Base-by-base conservation (phyloP, 2,329 filamentous ascomycete genomes). In the Fusarium sp. region DNA sequence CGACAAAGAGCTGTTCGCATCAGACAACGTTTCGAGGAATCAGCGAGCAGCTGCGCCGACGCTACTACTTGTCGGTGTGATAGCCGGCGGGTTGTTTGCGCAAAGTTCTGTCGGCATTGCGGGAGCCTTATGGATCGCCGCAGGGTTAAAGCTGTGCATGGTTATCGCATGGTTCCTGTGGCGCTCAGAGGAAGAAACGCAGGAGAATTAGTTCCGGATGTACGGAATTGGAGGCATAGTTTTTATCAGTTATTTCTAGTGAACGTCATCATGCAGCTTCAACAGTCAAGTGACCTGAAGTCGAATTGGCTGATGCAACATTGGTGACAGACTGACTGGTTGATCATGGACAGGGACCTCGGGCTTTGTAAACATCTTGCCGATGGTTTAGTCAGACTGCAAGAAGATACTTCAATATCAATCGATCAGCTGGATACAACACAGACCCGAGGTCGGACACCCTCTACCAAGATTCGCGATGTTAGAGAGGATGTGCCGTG, bases 151-250 rank as follows among this genome's bases (percentile, higher is more conserved):
- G 82, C 75, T 87, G 3, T 61, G 82, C 18, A 89, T 92, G 73
- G 85, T 89, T 0, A 26, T 89, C 5, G 82, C 87, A 1, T 93
- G 91, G 91, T 81, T 90, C 28, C 72, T 88, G 3, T 93, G 91
- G 91, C 88, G 86, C 5, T 84, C 81, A 4, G 86, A 88, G 71
- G 55, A 88, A 71, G 51, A 66, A 44, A 74, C 26, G 15, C 34
- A 57, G 56, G 57, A 61, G 54, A 41, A 42, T 55, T 66, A 70
- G 44, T 36, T 39, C 44, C 48, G 45, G 50, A 24, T 34, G 22
- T 15, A 45, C 22, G 42, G 47, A 52, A 64, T 50, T n/a, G 32
- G 42, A 42, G 39, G 42, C 22, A 52, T 41, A 66, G 10, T 32
- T 48, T 38, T 59, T 44, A 44, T 52, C 50, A 56, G 28, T 39